Conservation (phyloP, 345 rosid genomes). For the Gossypium australe region DNA sequence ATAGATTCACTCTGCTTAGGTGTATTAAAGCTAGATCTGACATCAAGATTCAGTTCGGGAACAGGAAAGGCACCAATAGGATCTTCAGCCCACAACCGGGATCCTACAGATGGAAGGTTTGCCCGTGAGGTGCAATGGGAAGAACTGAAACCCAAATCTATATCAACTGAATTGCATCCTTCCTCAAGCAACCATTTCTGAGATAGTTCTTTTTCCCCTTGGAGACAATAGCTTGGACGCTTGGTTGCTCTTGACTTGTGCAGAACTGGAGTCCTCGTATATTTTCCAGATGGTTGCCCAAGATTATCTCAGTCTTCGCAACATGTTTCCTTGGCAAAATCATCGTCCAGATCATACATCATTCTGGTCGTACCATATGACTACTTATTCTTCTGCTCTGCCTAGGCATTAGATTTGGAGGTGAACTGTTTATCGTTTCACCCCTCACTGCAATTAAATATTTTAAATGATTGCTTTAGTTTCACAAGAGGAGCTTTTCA, state of each 20-base stretch:
- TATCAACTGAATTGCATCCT: conserved; percentile 22
- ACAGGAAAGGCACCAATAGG: background rate
- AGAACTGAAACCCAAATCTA: too few relatives aligned
- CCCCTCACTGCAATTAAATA: conserved; percentile 39
- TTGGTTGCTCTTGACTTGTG: conserved; percentile 26
- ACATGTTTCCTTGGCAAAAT: conserved; percentile 23
- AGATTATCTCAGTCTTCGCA: conserved; percentile 2
- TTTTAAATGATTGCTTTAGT: background rate
- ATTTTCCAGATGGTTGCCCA: background rate
- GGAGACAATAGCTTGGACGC: conserved; percentile 23
- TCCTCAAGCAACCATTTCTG: conserved; percentile 28
- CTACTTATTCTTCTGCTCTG: conserved; percentile 23
- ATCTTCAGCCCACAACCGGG: too few relatives aligned
- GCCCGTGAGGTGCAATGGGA: too few relatives aligned
- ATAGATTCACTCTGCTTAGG: background rate
- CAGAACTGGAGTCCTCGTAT: conserved; percentile 18
- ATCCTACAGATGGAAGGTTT: too few relatives aligned
- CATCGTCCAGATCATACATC: conserved; percentile 8
- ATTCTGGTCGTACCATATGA: conserved; percentile 26
- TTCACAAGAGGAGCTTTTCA: conserved; percentile 3
- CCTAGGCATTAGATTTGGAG: conserved; percentile 23
- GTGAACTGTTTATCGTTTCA: conserved; percentile 25
- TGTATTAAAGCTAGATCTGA: too few relatives aligned
- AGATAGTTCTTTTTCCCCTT: conserved; percentile 18
- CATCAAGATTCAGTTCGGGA: conserved; percentile 5